Base-by-base conservation (phyloP, 306 rosid genomes). In the Dryas drummondii region DNA sequence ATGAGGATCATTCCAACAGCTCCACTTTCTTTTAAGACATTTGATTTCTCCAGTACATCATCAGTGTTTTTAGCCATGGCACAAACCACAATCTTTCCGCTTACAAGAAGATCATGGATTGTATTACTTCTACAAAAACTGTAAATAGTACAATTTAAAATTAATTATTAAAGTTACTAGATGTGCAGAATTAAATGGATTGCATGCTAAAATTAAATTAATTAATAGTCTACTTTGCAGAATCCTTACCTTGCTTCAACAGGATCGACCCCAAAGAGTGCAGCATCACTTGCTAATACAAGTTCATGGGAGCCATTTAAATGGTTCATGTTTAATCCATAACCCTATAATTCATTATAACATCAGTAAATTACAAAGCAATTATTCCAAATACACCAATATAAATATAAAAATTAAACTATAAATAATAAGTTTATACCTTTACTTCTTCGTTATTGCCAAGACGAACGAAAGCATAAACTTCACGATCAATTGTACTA, bases 1-100 rank as follows among this genome's bases (percentile, higher is more conserved):
- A 58, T 9, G 40, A 58, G 64, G 15, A 58, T 58, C 64, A 58
- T 58, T 58, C 64, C 64, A 37, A 37, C 41, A 3, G 64, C 64
- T 22, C 64, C 64, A n/a, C 64, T n/a, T 58, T 58, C 64, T 16
- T 22, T 16, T 58, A 58, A 12, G 12, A n/a, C 64, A 10, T 16
- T 11, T 37, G 64, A 22, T 22, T 58, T 17, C 49, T 46, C 49
- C 9, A 46, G 5, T 46, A 46, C 49, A 46, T 5, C 49, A 46
- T 46, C 49, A 2, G 5, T 4, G 10, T 11, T 19, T 8, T 37
- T 32, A 58, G 26, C 32, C 64, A 22, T 62, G n/a, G 27, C 47
- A 15, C 68, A 62, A 19, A 62, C 44, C 7, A 62, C 68, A 37
- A 62, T 62, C 40, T 32, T 62, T 0, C 68, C 46, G 17, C 47